Conservation (phyloP, 139 green algal species). For the Auxenochlorella pyrenoidosa region DNA sequence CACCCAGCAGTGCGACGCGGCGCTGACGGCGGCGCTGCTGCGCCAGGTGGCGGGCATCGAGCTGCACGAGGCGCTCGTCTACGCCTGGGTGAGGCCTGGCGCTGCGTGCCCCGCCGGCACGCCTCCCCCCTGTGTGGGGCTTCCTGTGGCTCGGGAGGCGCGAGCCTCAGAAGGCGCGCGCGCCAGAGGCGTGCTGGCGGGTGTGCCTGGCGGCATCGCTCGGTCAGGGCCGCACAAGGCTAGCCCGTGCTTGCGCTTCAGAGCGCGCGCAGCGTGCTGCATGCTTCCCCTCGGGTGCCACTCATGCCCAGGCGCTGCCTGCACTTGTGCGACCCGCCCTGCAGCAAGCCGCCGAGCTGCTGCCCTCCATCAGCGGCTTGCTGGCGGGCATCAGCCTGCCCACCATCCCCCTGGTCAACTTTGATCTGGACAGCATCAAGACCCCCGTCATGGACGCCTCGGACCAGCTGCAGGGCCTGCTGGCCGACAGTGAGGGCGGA, state of each 20-base stretch:
- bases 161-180: too few species aligned
- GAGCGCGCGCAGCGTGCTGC: too few species aligned
- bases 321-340: too few species aligned
- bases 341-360: constrained; percentile 1
- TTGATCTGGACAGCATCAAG: neutral
- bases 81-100: constrained; percentile 1
- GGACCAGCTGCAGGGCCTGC: neutral
- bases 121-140: too few species aligned
- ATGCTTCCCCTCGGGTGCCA: too few species aligned
- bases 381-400: constrained; percentile 4
- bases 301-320: too few species aligned
- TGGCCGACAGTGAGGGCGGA: neutral
- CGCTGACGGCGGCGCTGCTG: constrained; percentile 26
- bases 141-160: too few species aligned
- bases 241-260: too few species aligned
- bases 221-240: too few species aligned
- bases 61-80: neutral
- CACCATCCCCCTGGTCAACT: constrained; percentile 14
- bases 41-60: neutral
- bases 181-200: too few species aligned
- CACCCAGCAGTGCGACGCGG: neutral
- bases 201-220: too few species aligned
- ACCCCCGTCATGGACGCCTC: neutral
- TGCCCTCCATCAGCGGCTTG: neutral
- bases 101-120: too few species aligned